Conservation (phyloP, 257 asterid species). For the Rhazya stricta region DNA sequence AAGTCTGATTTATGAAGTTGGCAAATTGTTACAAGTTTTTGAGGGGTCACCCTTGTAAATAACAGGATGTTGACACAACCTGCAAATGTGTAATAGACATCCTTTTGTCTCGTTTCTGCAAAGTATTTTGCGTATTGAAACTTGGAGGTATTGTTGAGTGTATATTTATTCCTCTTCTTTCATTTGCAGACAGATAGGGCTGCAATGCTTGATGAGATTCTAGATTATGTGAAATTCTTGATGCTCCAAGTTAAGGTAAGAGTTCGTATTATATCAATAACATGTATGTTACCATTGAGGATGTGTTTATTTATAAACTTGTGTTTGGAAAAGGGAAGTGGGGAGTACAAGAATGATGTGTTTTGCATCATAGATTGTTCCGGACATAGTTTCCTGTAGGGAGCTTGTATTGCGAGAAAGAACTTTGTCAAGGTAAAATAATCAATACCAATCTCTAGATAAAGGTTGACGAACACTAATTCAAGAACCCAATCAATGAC, state of each 20-base stretch:
- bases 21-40: not conserved
- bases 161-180: not conserved
- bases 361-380: not conserved
- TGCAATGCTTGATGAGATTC: slow-evolving; percentile 87
- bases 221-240: slow-evolving; percentile 82
- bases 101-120: not conserved
- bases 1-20: not conserved
- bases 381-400: not conserved
- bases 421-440: not conserved
- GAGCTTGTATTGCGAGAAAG: not conserved
- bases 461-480: not conserved
- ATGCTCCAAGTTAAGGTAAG: slow-evolving; percentile 90
- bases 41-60: not conserved
- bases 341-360: not conserved
- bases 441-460: too few species aligned
- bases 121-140: not conserved
- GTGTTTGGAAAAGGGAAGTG: not conserved
- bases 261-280: not conserved
- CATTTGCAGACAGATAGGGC: slow-evolving; percentile 76
- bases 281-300: not conserved
- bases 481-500: not conserved
- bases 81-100: not conserved
- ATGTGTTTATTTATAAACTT: not conserved
- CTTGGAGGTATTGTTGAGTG: slow-evolving; percentile 2
- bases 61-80: not conserved